phyloP scores from a whole-genome alignment of 495 filamentous ascomycete species.

The Penicillium pulvis region DNA sequence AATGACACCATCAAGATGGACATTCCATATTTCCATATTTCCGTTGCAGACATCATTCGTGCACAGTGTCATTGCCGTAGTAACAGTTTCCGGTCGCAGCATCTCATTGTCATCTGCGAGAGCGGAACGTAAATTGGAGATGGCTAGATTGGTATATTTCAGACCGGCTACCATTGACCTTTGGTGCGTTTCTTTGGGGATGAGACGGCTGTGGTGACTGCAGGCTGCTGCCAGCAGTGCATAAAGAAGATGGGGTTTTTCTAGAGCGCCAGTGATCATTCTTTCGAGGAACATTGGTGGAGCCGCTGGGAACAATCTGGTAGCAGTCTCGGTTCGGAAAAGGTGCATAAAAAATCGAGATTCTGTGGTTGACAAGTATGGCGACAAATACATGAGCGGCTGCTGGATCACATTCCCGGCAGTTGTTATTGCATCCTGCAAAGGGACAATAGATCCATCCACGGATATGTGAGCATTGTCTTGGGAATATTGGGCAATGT shows the following conservation, averaged over 20 bases:
- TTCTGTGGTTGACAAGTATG: constrained; percentile 24
- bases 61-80: constrained; percentile 37
- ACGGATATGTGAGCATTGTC: neutral
- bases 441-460: neutral
- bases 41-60: constrained; percentile 44
- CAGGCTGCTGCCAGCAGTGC: constrained; percentile 31
- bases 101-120: constrained; percentile 14
- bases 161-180: constrained; percentile 18
- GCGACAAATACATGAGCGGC: constrained; percentile 21
- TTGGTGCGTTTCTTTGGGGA: constrained; percentile 16
- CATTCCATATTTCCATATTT: constrained; percentile 31
- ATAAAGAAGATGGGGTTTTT: constrained; percentile 35
- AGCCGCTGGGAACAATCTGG: constrained; percentile 31
- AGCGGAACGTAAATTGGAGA: constrained; percentile 27
- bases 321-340: constrained; percentile 31
- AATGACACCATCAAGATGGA: constrained; percentile 32
- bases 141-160: constrained; percentile 36
- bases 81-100: constrained; percentile 27
- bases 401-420: constrained; percentile 9
- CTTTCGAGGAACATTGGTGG: constrained; percentile 27
- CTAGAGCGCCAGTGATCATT: constrained; percentile 26
- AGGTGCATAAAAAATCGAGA: constrained; percentile 32
- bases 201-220: constrained; percentile 34
- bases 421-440: neutral
- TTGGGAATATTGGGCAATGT: neutral